A percentile compares a stretch with the other conserved stretches of the same genome.
Evolutionary conservation across 2,329 filamentous ascomycete genomes (phyloP).

Genomic region (Tetracladium maxilliforme): DNA sequence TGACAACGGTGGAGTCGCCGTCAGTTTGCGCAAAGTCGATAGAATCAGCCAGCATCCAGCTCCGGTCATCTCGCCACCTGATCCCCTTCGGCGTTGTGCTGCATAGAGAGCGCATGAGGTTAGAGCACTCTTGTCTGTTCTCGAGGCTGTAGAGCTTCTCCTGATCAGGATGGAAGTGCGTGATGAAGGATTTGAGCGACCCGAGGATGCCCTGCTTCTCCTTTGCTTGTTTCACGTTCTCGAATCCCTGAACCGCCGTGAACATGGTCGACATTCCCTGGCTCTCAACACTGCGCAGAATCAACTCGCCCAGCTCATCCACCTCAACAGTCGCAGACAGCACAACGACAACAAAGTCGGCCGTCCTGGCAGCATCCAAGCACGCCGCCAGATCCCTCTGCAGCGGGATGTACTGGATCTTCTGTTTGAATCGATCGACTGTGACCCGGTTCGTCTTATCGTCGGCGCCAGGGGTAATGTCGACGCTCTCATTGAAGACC

Average conservation of each 20-base stretch:
- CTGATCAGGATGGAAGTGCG: constrained; percentile 83
- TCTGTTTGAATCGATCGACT: constrained; percentile 90
- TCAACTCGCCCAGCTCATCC: constrained; percentile 69
- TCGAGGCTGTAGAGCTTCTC: constrained; percentile 86
- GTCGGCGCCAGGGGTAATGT: constrained; percentile 52
- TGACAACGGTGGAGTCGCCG: constrained; percentile 55
- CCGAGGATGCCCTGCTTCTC: constrained; percentile 59
- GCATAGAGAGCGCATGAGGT: constrained; percentile 81
- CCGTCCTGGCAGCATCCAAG: constrained; percentile 72
- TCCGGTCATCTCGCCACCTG: constrained; percentile 88
- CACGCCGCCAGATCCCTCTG: constrained; percentile 61
- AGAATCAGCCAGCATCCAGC: constrained; percentile 87
- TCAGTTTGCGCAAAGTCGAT: constrained; percentile 53
- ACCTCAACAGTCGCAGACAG: constrained; percentile 74
- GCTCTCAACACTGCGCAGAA: constrained; percentile 76
- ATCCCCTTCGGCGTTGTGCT: constrained; percentile 86
- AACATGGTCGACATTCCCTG: constrained; percentile 92
- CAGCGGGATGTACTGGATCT: constrained; percentile 68
- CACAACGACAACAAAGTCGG: constrained; percentile 82
- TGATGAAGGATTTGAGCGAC: constrained; percentile 84
- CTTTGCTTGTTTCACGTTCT: constrained; percentile 67
- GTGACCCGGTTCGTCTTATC: constrained; percentile 47
- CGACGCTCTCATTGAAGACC: constrained; percentile 63
- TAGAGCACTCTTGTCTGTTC: constrained; percentile 78
- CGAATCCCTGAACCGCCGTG: constrained; percentile 67